Evolutionary conservation across 2,329 filamentous ascomycete species (phyloP), one percentile per base, ranked within the genome.

Genomic region (Cladosporium sp.): DNA sequence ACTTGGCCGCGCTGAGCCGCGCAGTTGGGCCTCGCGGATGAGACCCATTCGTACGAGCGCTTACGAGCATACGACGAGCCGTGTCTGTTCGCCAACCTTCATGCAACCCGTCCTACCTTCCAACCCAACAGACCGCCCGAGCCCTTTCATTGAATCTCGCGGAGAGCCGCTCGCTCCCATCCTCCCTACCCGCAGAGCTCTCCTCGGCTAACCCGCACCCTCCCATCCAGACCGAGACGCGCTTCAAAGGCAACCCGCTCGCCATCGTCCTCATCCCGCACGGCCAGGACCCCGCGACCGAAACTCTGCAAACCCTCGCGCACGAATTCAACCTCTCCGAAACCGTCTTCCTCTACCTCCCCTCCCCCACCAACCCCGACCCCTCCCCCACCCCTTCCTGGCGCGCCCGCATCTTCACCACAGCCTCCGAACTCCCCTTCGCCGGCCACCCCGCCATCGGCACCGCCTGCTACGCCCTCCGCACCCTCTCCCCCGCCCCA

Each of bases 301-400:
- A 67, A 34, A 71, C 77, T 56, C 79, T 81, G 61, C 79, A 80
- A 61, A 63, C 60, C 42, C 75, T 83, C 52, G 77, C 79, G 4
- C 65, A 68, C 32, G 80, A 82, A 57, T 82, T 82, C 69, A 81
- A 81, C 58, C 69, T 79, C 35, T 80, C 77, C 1, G 80, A 83
- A 58, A 80, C 77, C 0, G 76, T 80, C 19, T 81, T 83, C 56
- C 63, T 82, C 14, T 73, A 80, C 58, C 69, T 63, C 46, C 31
- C 38, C 46, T 58, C 50, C 32, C 16, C 22, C 22, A 28, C 22
- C 22, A 54, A 54, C 13, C 58, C 58, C 1, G 46, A 54, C 2
- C 31, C 34, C 9, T 22, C 14, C 49, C 14, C n/a, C 34, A 14
- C 11, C 13, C 57, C 59, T 5, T 60, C 64, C 50, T 76, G 73